Evolutionary conservation across 2,329 filamentous ascomycete species (phyloP), one percentile per base, ranked within the genome.

Genomic region (Thielaviopsis punctulata): DNA sequence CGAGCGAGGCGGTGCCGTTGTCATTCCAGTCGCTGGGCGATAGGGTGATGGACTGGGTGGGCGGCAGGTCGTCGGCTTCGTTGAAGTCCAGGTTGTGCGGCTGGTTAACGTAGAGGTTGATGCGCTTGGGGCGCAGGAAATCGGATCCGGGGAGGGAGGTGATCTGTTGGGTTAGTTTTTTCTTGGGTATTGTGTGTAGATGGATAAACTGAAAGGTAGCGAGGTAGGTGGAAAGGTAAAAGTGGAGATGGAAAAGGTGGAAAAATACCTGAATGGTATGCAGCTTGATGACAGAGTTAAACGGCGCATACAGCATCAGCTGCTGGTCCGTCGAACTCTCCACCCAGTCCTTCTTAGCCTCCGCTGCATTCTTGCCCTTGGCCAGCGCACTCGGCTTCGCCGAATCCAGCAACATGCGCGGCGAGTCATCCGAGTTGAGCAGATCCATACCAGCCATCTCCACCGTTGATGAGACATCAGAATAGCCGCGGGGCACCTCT

Each of bases 261-360:
- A 21, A 22, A 57, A 67, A 54, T 68, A 78, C 78, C 70, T 82
- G 79, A 27, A 83, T 68, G 10, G 87, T 89, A 68, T 95, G 90
- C 49, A 96, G 75, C 72, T 96, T 98, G 58, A 95, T 65, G 47
- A 80, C 86, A 27, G 83, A 79, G 65, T 89, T 83, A 69, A 98
- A 95, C 1, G 92, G 90, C 53, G 93, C 74, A 67, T 82, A 96
- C 46, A 98, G 75, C 76, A 96, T 85, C 56, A 98, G 72, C 71
- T 98, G 92, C 69, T 96, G 89, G 63, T 98, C 92, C 33, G 90
- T 93, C 63, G 95, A 90, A 65, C 87, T 95, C 72, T 95, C 86
- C 21, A 96, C 81, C 82, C 86, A 96, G 67, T 98, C 90, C 62
- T 77, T 79, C 52, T 58, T 57, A 24, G 69, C 65, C 30, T 57